Conservation (phyloP, 2,329 filamentous ascomycete genomes). For the Ophiobolus disseminans region DNA sequence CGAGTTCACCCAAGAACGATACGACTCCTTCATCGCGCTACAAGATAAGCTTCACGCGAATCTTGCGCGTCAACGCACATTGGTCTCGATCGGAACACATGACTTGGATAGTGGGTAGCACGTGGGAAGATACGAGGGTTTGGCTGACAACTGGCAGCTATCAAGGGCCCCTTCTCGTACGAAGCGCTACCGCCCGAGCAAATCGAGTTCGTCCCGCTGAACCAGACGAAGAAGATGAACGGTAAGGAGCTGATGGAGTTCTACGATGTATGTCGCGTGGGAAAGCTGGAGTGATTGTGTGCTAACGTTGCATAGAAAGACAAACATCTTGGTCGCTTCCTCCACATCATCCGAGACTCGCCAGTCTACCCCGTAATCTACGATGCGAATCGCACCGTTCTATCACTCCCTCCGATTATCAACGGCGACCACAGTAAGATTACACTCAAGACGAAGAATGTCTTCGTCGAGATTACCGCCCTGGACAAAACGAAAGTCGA, state of each 20-base stretch:
- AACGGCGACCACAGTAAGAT: constrained; percentile 98
- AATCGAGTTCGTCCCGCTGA: constrained; percentile 88
- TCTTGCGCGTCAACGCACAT: constrained; percentile 85
- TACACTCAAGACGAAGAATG: constrained; percentile 84
- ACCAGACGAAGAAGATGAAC: constrained; percentile 88
- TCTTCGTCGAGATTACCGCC: constrained; percentile 97
- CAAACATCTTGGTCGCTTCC: constrained; percentile 85
- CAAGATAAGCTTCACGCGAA: constrained; percentile 99
- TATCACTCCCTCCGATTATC: constrained; percentile 96
- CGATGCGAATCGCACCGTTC: constrained; percentile 84
- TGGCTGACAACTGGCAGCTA: constrained; percentile 51
- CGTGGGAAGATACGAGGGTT: not conserved
- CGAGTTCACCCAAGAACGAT: constrained; percentile 88
- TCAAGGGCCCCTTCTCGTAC: constrained; percentile 95
- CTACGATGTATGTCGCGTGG: constrained; percentile 72
- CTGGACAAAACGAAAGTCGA: constrained; percentile 96
- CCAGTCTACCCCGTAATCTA: constrained; percentile 96
- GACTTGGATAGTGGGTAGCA: constrained; percentile 74
- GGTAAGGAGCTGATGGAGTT: constrained; percentile 90
- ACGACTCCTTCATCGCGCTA: constrained; percentile 95
- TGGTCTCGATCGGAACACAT: constrained; percentile 97
- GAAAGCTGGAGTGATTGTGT: not conserved
- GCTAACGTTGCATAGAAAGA: constrained; percentile 68
- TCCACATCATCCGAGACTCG: constrained; percentile 93
- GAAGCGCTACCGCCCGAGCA: constrained; percentile 90